Percentiles rank a stretch among this genome's conserved stretches.
Conservation (phyloP, 225 moss, liverwort and hornwort genomes). For the Physcomitrium patens region DNA sequence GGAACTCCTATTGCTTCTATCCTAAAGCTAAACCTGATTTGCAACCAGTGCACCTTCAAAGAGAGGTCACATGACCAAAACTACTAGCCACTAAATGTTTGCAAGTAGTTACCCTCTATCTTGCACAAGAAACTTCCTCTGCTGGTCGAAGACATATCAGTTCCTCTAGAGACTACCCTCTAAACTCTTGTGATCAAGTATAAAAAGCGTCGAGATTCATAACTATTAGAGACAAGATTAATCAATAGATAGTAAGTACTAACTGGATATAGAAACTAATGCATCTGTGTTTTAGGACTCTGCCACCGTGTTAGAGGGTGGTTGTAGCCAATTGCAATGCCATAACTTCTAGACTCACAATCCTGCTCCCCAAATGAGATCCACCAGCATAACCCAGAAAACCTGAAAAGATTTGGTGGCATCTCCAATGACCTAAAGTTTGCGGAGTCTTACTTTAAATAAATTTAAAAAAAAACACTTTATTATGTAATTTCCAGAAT, state of each 20-base stretch:
- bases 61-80: conserved; percentile 20
- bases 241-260: neutral
- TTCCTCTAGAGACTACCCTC: conserved; percentile 1
- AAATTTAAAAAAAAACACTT: conserved; percentile 1
- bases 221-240: no score
- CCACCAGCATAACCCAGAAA: conserved; percentile 68
- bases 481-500: conserved; percentile 17
- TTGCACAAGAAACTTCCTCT: conserved; percentile 18
- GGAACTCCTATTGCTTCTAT: conserved; percentile 13
- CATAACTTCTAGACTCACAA: conserved; percentile 73
- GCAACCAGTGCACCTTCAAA: conserved; percentile 14
- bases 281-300: conserved; percentile 68
- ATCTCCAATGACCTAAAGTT: conserved; percentile 54
- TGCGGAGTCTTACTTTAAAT: conserved; percentile 31
- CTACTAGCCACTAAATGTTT: conserved; percentile 20
- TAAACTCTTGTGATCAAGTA: no score
- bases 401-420: conserved; percentile 61
- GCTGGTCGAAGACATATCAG: conserved; percentile 24
- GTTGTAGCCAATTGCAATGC: conserved; percentile 70
- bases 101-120: conserved; percentile 2
- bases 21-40: conserved; percentile 11
- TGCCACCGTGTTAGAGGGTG: conserved; percentile 74
- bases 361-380: conserved; percentile 74
- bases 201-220: no score
- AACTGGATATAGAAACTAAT: conserved; percentile 51